A percentile compares a stretch with the other conserved stretches of the same genome.
These are phyloP conservation scores for Euphorbia lathyris DNA, from an alignment of 345 rosid species.

Conservation along the genomic window DNA sequence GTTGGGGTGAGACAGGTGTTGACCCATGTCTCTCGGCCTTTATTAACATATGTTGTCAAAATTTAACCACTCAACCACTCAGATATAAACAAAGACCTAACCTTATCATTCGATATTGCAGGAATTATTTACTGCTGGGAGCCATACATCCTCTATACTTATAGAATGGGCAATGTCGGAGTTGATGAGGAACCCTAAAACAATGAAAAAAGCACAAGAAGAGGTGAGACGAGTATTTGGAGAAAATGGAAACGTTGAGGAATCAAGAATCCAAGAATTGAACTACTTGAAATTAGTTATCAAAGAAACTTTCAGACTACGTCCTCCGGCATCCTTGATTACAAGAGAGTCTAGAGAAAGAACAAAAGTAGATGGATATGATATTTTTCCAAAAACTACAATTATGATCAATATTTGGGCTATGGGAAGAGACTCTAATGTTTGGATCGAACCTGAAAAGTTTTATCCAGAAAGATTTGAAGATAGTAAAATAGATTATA, in stretches of 20 bases:
- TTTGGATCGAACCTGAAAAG: background rate
- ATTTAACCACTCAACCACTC: too few relatives aligned
- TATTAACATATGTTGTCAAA: too few relatives aligned
- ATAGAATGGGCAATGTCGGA: constrained; percentile 4
- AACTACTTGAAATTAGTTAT: constrained; percentile 13
- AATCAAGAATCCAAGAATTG: constrained; percentile 9
- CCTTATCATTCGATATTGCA: too few relatives aligned
- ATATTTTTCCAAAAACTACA: background rate
- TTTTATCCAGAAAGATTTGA: too few relatives aligned
- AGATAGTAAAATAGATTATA: too few relatives aligned
- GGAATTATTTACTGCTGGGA: background rate
- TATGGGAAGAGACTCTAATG: too few relatives aligned
- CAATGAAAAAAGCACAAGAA: too few relatives aligned
- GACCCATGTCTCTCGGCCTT: too few relatives aligned
- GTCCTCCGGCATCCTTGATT: background rate
- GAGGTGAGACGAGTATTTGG: constrained; percentile 18
- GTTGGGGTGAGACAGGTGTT: too few relatives aligned
- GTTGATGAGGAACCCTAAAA: too few relatives aligned
- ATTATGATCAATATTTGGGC: too few relatives aligned
- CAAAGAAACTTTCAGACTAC: constrained; percentile 12
- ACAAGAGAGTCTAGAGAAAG: background rate
- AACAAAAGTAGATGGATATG: background rate
- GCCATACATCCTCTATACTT: background rate
- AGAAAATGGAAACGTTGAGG: constrained; percentile 11
- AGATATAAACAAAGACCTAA: too few relatives aligned